These are phyloP conservation scores for Xerocomus potaroensis DNA, from an alignment of 768 basidiomycete genomes.

Conservation along the genomic window DNA sequence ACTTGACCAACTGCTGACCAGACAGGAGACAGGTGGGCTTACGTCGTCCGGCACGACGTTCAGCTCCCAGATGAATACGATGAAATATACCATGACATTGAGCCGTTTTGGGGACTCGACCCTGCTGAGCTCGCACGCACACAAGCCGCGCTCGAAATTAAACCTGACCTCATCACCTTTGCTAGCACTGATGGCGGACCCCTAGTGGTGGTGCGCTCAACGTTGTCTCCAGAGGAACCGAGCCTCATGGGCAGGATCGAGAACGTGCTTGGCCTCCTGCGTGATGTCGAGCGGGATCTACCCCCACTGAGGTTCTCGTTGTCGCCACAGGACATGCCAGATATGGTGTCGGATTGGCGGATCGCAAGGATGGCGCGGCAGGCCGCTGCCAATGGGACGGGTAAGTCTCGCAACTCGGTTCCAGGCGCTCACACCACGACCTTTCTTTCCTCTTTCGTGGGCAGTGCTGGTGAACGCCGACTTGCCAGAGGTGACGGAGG, in stretches of 20 bases:
- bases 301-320: slow-evolving; percentile 32
- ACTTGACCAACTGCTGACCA: too few species aligned
- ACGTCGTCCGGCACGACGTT: slow-evolving; percentile 35
- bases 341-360: slow-evolving; percentile 24
- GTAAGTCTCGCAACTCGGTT: too few species aligned
- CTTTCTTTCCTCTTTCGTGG: background rate
- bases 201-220: slow-evolving; percentile 16
- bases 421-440: too few species aligned
- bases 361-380: slow-evolving; percentile 18
- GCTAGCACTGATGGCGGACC: slow-evolving; percentile 14
- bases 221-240: slow-evolving; percentile 1
- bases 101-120: slow-evolving; percentile 35
- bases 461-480: slow-evolving; percentile 27
- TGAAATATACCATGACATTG: slow-evolving; percentile 37
- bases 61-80: slow-evolving; percentile 46
- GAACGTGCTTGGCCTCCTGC: slow-evolving; percentile 21
- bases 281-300: slow-evolving; percentile 25
- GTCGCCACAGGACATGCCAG: slow-evolving; percentile 29
- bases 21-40: slow-evolving; percentile 37
- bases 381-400: slow-evolving; percentile 28
- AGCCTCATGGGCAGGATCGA: slow-evolving; percentile 1
- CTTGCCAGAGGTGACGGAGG: slow-evolving; percentile 31
- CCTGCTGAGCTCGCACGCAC: slow-evolving; percentile 23
- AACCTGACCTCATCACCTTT: slow-evolving; percentile 16
- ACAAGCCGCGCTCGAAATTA: slow-evolving; percentile 21